phyloP scores from a whole-genome alignment of 495 filamentous ascomycete species.

The Penicillium mononematosum region DNA sequence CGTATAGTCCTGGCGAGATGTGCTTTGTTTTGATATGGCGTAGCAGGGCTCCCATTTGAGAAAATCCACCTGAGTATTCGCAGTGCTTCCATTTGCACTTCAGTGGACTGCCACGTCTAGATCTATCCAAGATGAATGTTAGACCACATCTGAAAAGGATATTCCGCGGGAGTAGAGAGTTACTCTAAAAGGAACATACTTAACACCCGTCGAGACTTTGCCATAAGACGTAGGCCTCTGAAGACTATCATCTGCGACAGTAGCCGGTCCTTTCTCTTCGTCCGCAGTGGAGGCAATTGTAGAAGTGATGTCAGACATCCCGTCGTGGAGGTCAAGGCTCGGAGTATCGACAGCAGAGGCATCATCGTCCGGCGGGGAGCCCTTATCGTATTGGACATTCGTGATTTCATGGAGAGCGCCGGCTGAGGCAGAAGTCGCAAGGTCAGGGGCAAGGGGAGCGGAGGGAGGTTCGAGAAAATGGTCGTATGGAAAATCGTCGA shows the following conservation, averaged over 20 bases:
- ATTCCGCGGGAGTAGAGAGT: neutral
- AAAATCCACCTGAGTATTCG: slow-evolving; percentile 16
- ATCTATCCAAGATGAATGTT: neutral
- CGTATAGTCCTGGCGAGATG: slow-evolving; percentile 13
- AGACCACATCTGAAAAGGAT: neutral
- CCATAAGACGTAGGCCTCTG: neutral
- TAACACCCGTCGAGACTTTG: neutral
- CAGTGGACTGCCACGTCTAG: neutral
- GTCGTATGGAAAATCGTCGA: neutral
- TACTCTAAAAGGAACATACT: neutral
- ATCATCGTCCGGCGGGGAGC: neutral
- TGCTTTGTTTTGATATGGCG: slow-evolving; percentile 23
- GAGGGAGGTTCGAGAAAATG: neutral
- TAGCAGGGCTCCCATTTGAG: slow-evolving; percentile 15
- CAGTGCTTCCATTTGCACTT: slow-evolving; percentile 22
- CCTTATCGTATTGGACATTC: neutral
- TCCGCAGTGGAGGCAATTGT: neutral
- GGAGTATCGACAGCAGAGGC: neutral
- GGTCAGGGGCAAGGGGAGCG: neutral
- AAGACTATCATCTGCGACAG: neutral
- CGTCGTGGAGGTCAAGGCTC: neutral
- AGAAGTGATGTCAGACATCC: neutral
- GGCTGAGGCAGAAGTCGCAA: neutral
- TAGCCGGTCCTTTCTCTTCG: neutral
- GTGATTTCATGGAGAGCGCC: neutral